phyloP scores from a whole-genome alignment of 2,329 filamentous ascomycete species.

The Paraphaeosphaeria sporulosa region DNA sequence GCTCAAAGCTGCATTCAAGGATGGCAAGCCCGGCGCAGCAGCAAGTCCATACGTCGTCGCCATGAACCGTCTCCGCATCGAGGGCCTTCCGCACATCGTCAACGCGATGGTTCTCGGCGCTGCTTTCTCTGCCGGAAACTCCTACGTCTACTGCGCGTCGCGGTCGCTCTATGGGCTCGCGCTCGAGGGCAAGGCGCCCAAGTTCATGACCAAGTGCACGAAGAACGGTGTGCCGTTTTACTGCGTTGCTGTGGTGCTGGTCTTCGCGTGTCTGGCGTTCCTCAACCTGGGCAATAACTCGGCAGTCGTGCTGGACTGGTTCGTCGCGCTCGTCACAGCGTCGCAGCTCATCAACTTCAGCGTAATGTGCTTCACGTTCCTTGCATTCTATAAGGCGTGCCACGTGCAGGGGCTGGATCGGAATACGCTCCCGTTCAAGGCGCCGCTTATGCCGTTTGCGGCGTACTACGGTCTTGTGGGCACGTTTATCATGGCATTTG shows the following conservation, averaged over 20 bases:
- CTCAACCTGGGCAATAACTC: slow-evolving; percentile 74
- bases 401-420: slow-evolving; percentile 73
- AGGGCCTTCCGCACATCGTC: slow-evolving; percentile 64
- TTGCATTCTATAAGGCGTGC: slow-evolving; percentile 75
- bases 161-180: slow-evolving; percentile 63
- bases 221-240: slow-evolving; percentile 77
- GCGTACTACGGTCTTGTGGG: slow-evolving; percentile 71
- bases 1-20: slow-evolving; percentile 67
- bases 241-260: slow-evolving; percentile 71
- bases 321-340: slow-evolving; percentile 76
- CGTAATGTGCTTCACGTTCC: slow-evolving; percentile 72
- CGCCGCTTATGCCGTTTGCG: slow-evolving; percentile 73
- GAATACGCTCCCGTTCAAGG: slow-evolving; percentile 73
- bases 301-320: slow-evolving; percentile 76
- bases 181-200: slow-evolving; percentile 62
- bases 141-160: slow-evolving; percentile 63
- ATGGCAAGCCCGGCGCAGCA: slow-evolving; percentile 70
- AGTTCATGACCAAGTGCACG: slow-evolving; percentile 62
- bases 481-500: slow-evolving; percentile 75
- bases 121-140: slow-evolving; percentile 64
- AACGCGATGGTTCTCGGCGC: slow-evolving; percentile 65
- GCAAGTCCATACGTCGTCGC: slow-evolving; percentile 70
- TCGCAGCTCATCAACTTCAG: slow-evolving; percentile 62
- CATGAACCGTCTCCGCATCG: slow-evolving; percentile 62
- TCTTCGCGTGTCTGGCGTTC: slow-evolving; percentile 75